Evolutionary conservation across 768 basidiomycete genomes (phyloP).

Genomic region (Tricholoma saponaceum): DNA sequence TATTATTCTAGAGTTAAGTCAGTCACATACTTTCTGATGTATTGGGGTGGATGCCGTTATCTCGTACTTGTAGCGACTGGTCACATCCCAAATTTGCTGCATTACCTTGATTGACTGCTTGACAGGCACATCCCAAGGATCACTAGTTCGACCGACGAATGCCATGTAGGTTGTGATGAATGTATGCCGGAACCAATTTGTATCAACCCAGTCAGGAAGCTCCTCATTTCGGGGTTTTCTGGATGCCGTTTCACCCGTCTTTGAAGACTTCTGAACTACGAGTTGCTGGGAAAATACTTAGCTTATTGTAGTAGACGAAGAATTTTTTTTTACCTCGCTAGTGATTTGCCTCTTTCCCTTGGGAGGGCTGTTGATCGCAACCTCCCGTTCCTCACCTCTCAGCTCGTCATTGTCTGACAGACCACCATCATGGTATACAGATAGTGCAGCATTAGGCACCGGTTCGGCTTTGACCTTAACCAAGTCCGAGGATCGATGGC

Average conservation of each 20-base stretch:
- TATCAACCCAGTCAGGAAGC: background rate
- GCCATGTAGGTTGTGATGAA: background rate
- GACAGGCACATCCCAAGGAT: background rate
- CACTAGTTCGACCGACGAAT: background rate
- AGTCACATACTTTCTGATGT: too few relatives aligned
- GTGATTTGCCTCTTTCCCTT: background rate
- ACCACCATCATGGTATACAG: background rate
- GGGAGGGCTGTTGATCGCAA: background rate
- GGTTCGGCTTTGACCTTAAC: background rate
- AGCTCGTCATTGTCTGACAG: background rate
- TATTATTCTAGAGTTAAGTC: too few relatives aligned
- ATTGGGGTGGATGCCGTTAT: too few relatives aligned
- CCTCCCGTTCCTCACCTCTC: background rate
- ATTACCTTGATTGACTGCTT: too few relatives aligned
- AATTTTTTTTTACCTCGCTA: too few relatives aligned
- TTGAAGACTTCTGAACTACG: background rate
- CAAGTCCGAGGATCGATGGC: background rate
- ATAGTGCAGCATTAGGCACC: background rate
- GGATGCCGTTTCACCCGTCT: background rate
- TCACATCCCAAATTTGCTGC: too few relatives aligned
- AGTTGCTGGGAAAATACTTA: background rate
- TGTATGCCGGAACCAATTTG: background rate
- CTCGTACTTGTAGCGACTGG: background rate
- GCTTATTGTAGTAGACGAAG: too few relatives aligned
- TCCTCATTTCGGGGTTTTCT: background rate